Evolutionary conservation across 441 rosid genomes (phyloP).

Genomic region (Mallotus japonicus): DNA sequence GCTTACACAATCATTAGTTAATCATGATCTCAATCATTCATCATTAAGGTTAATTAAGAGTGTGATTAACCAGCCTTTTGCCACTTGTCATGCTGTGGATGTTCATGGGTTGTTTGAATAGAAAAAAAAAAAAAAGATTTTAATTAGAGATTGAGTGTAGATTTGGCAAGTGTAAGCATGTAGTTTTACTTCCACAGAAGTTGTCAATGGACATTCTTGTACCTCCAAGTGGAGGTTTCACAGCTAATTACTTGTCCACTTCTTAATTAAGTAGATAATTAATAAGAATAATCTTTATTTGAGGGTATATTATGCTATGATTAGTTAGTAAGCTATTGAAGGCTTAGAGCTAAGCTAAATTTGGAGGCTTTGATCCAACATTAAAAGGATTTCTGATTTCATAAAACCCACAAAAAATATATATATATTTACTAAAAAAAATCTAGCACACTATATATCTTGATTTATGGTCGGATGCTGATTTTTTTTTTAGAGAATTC

Average conservation of each 20-base stretch:
- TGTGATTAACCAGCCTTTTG: constrained; percentile 4
- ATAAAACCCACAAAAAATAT: too few relatives aligned
- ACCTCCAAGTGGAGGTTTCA: constrained; percentile 41
- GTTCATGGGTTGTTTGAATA: background rate
- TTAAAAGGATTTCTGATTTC: too few relatives aligned
- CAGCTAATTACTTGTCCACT: constrained; percentile 19
- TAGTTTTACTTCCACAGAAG: constrained; percentile 4
- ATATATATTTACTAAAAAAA: too few relatives aligned
- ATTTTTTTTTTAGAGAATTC: too few relatives aligned
- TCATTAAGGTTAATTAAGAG: background rate
- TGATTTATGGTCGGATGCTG: too few relatives aligned
- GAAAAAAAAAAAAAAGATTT: background rate
- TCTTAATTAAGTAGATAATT: background rate
- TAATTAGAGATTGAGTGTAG: background rate
- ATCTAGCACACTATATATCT: too few relatives aligned
- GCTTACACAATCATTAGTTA: background rate
- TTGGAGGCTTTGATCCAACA: too few relatives aligned
- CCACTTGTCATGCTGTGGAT: constrained; percentile 4
- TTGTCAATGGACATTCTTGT: constrained; percentile 30
- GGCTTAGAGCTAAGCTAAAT: too few relatives aligned
- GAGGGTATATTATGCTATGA: too few relatives aligned
- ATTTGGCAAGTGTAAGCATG: constrained; percentile 9
- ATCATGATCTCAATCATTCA: background rate
- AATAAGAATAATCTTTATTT: too few relatives aligned
- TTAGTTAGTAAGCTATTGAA: too few relatives aligned